Evolutionary conservation across 139 green algal genomes (phyloP).

Genomic region (Chlorella vulgaris): DNA sequence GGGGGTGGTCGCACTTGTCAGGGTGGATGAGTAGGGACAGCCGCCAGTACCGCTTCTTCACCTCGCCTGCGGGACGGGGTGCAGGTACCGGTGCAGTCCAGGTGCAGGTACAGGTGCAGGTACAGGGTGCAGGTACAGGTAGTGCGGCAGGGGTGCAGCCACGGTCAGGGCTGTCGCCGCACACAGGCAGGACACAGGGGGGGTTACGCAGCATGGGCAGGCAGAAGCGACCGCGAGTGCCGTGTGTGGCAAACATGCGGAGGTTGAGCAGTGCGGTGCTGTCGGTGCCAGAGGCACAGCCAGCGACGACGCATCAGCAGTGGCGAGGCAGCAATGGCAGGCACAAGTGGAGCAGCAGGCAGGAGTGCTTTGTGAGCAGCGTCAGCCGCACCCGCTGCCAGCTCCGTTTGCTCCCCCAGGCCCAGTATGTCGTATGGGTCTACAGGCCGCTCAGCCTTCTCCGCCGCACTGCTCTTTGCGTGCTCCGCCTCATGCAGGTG

Average conservation of each 20-base stretch:
- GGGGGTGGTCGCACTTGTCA: constrained; percentile 89
- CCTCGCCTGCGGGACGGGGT: constrained; percentile 34
- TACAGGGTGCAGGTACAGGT: neutral
- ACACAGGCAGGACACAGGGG: too few species aligned
- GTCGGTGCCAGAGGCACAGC: too few species aligned
- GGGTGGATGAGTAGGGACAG: constrained; percentile 89
- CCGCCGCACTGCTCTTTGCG: neutral
- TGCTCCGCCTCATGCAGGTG: constrained; percentile 18
- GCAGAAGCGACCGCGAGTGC: too few species aligned
- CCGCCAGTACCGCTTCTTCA: constrained; percentile 81
- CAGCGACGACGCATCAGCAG: too few species aligned
- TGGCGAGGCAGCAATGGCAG: neutral
- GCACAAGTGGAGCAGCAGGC: too few species aligned
- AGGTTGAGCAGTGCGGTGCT: too few species aligned
- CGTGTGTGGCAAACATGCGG: too few species aligned
- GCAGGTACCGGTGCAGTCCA: neutral
- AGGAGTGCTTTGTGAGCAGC: too few species aligned
- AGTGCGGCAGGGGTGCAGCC: too few species aligned
- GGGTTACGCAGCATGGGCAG: too few species aligned
- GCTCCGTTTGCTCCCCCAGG: constrained; percentile 36
- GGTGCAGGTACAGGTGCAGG: too few species aligned
- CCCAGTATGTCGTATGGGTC: constrained; percentile 78
- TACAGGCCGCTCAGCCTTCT: constrained; percentile 7
- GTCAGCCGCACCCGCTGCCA: neutral
- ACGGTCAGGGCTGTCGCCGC: too few species aligned